These are phyloP conservation scores for Osmanthus fragrans DNA, from an alignment of 257 asterid species.

Conservation along the genomic window DNA sequence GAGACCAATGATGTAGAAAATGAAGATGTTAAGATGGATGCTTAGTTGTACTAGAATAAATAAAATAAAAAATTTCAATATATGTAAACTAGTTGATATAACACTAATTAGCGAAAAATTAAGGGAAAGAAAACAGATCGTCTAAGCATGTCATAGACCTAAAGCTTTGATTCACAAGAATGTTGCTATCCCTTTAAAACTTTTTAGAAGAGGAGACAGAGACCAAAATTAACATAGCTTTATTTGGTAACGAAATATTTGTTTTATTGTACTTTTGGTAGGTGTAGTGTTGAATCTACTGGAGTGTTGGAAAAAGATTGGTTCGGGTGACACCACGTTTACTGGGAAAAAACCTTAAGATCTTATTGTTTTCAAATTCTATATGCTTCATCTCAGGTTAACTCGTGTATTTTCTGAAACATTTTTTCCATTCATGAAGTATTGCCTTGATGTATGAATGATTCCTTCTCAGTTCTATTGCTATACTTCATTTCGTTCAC, in stretches of 20 bases:
- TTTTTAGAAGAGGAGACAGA: neutral
- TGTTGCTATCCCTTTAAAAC: neutral
- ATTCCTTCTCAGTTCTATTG: neutral
- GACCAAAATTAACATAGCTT: neutral
- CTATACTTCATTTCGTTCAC: neutral
- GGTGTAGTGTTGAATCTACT: neutral
- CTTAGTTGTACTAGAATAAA: neutral
- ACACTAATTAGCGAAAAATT: neutral
- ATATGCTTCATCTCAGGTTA: neutral
- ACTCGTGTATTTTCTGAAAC: neutral
- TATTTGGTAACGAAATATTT: neutral
- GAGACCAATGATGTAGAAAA: neutral
- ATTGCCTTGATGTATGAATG: constrained; percentile 8
- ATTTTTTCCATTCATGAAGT: constrained; percentile 4
- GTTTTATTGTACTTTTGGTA: neutral
- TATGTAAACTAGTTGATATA: neutral
- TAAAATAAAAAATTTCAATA: neutral
- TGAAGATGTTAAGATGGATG: neutral
- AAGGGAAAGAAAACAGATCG: neutral
- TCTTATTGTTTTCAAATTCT: constrained; percentile 8
- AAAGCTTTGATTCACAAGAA: neutral
- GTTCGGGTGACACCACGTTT: neutral
- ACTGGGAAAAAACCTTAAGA: neutral
- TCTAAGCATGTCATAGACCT: neutral
- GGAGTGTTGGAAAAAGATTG: neutral